Evolutionary conservation across 306 rosid species (phyloP), one percentile per base, ranked within the genome.

Genomic region (Dryas octopetala): DNA sequence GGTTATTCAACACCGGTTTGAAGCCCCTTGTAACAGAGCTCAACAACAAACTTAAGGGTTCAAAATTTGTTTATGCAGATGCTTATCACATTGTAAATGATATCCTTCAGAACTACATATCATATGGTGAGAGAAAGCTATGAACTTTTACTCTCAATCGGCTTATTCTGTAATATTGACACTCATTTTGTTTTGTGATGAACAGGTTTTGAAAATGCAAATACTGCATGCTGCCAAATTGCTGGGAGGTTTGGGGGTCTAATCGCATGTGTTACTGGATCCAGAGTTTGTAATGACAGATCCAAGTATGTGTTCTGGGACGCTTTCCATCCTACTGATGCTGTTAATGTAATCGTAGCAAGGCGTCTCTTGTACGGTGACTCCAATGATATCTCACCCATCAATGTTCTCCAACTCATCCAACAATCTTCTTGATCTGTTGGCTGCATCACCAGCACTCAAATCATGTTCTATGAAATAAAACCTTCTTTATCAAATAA

Each of bases 231-330:
- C 52, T 92, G 97, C 80, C 74, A 75, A 55, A 4, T 83, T 26
- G 89, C 79, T 53, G 96, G 97, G 5, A 58, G 82, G 44, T 84
- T 76, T 74, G 96, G 97, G 49, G 96, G 92, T 16, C 78, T 88
- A 66, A 40, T 88, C 26, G 88, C 93, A 5, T 92, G 96, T 74
- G 76, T 68, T 43, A 71, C 88, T 14, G 12, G 49, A 46, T 88
- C 97, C 10, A 80, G 70, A 75, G 84, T 88, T 50, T 92, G 96
- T 48, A 68, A 6, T 50, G 89, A 90, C 62, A 77, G 91, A 62
- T 84, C 87, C 4, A 87, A 88, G 81, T 83, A 84, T 28, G 85
- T 90, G 78, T 92, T 87, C 68, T 92, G 94, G 94, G 96, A 90
- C 55, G 74, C 90, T 65, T 88, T 23, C 57, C 96, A 92, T 84